phyloP scores from a whole-genome alignment of 805 yeast genomes.

The Monosporozyma aerobia region DNA sequence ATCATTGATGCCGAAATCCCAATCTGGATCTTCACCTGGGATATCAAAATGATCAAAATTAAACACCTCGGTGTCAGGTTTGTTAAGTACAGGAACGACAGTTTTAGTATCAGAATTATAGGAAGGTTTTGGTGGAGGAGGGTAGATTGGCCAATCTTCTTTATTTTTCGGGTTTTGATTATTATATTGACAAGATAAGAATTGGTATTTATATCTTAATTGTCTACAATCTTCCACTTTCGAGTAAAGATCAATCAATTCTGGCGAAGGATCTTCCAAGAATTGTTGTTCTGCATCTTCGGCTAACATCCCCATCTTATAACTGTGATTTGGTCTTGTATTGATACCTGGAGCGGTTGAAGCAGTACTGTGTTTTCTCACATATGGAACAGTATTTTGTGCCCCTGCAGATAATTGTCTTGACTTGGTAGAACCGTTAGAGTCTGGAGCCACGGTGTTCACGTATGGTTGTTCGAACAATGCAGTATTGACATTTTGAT shows the following conservation, averaged over 20 bases:
- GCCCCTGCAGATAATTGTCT: slow-evolving; percentile 22
- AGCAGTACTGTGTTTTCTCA: background rate
- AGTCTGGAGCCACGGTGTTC: background rate
- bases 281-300: slow-evolving; percentile 43
- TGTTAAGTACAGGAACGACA: slow-evolving; percentile 34
- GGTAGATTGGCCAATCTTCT: slow-evolving; percentile 71
- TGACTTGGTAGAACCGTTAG: background rate
- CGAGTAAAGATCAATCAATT: slow-evolving; percentile 51
- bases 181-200: slow-evolving; percentile 61
- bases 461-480: slow-evolving; percentile 13
- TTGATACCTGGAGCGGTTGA: background rate
- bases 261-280: slow-evolving; percentile 56
- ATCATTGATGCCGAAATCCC: slow-evolving; percentile 47
- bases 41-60: slow-evolving; percentile 35
- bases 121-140: slow-evolving; percentile 89
- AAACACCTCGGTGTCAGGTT: slow-evolving; percentile 37
- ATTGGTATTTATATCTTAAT: slow-evolving; percentile 67
- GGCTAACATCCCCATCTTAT: slow-evolving; percentile 38
- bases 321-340: slow-evolving; percentile 17
- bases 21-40: slow-evolving; percentile 38
- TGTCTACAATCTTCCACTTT: slow-evolving; percentile 60
- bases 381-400: slow-evolving; percentile 15
- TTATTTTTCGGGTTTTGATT: slow-evolving; percentile 77
- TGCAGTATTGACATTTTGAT: slow-evolving; percentile 8
- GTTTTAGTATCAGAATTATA: slow-evolving; percentile 57